These are phyloP conservation scores for Penicillium macrosclerotiorum DNA, from an alignment of 495 filamentous ascomycete genomes.

Conservation along the genomic window DNA sequence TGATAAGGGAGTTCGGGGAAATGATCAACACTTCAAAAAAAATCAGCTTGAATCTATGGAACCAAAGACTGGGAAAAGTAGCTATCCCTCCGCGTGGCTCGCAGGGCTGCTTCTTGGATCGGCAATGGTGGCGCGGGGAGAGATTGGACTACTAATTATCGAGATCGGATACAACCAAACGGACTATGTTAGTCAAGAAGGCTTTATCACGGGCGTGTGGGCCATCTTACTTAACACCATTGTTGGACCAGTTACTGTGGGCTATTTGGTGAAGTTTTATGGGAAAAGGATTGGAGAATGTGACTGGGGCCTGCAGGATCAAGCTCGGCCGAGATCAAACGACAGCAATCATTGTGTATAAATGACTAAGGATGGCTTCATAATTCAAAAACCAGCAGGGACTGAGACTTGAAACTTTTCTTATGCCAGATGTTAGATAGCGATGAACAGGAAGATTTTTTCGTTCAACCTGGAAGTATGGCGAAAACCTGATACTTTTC, in stretches of 20 bases:
- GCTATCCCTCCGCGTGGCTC: constrained; percentile 34
- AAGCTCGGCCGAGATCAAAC: not conserved
- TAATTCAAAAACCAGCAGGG: no score
- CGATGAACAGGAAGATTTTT: no score
- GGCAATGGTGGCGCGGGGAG: constrained; percentile 72
- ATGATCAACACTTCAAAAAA: no score
- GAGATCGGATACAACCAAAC: constrained; percentile 55
- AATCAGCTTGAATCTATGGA: no score
- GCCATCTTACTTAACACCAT: constrained; percentile 74
- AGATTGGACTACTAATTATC: constrained; percentile 75
- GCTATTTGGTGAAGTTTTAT: constrained; percentile 49
- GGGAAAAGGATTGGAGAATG: constrained; percentile 23
- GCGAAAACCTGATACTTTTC: no score
- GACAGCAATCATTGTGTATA: not conserved
- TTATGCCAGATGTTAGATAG: no score
- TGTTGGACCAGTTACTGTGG: constrained; percentile 65
- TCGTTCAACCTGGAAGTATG: no score
- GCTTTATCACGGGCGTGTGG: constrained; percentile 68
- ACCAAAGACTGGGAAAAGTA: not conserved
- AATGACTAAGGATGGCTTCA: no score
- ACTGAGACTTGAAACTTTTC: no score
- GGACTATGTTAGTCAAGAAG: constrained; percentile 29
- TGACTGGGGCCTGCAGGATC: constrained; percentile 27
- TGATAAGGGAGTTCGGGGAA: not conserved
- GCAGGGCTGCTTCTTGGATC: constrained; percentile 50